These are phyloP conservation scores for Ehretia macrophylla DNA, from an alignment of 257 asterid species.

Conservation along the genomic window DNA sequence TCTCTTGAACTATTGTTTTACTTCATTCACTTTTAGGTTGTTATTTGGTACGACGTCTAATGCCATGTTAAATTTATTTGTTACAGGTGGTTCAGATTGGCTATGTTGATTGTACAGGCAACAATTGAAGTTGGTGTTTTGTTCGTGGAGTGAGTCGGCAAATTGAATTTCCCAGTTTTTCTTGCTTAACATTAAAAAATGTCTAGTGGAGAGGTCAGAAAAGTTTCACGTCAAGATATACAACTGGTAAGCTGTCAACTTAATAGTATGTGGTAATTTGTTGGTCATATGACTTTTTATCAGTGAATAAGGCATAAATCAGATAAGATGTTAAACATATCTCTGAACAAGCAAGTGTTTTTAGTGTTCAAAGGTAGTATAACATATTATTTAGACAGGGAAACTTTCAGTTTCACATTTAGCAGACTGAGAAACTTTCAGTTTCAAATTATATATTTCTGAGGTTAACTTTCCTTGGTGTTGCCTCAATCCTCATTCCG, in stretches of 20 bases:
- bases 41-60: background rate
- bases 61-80: background rate
- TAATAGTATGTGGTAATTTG: background rate
- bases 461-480: no score
- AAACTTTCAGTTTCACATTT: background rate
- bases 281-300: background rate
- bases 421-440: background rate
- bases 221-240: slow-evolving; percentile 62
- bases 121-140: background rate
- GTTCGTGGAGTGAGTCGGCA: background rate
- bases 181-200: slow-evolving; percentile 28
- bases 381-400: background rate
- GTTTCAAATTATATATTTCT: no score
- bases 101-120: background rate
- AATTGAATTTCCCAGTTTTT: background rate
- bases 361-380: no score
- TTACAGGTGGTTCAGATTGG: background rate
- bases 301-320: no score
- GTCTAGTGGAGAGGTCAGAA: slow-evolving; percentile 60
- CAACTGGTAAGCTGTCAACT: slow-evolving; percentile 55
- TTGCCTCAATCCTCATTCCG: no score
- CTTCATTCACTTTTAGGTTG: background rate
- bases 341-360: no score
- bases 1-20: no score
- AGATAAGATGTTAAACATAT: no score